Evolutionary conservation across 2,329 filamentous ascomycete species (phyloP).

Genomic region (Colletotrichum tabaci): DNA sequence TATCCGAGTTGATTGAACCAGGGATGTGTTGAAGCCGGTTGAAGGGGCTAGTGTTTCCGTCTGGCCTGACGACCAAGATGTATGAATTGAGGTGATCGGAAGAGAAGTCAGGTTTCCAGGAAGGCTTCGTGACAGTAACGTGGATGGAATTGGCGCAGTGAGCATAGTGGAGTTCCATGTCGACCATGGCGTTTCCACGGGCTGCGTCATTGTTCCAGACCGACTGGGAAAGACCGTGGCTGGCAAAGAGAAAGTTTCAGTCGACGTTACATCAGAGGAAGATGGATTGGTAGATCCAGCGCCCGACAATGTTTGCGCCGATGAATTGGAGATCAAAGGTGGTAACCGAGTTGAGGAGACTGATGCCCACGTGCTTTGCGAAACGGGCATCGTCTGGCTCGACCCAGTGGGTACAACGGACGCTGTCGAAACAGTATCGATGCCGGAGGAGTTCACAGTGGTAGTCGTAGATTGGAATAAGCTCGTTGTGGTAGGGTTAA

Average conservation of each 20-base stretch:
- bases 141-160: neutral
- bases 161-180: conserved; percentile 30
- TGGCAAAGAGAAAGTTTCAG: neutral
- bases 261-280: neutral
- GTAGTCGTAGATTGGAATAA: neutral
- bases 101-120: neutral
- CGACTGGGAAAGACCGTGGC: neutral
- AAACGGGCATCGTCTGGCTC: neutral
- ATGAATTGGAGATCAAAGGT: conserved; percentile 21
- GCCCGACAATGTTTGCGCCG: neutral
- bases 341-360: neutral
- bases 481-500: neutral
- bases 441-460: neutral
- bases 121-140: neutral
- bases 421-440: neutral
- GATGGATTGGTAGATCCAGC: neutral
- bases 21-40: neutral
- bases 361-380: neutral
- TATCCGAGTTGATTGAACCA: neutral
- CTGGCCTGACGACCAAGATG: neutral
- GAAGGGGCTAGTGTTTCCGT: neutral
- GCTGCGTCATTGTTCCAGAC: conserved; percentile 17
- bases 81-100: neutral
- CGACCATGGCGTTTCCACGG: conserved; percentile 26
- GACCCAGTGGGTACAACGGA: neutral